These are phyloP conservation scores for Cercospora citrullina DNA, from an alignment of 2,329 filamentous ascomycete species.

Conservation along the genomic window DNA sequence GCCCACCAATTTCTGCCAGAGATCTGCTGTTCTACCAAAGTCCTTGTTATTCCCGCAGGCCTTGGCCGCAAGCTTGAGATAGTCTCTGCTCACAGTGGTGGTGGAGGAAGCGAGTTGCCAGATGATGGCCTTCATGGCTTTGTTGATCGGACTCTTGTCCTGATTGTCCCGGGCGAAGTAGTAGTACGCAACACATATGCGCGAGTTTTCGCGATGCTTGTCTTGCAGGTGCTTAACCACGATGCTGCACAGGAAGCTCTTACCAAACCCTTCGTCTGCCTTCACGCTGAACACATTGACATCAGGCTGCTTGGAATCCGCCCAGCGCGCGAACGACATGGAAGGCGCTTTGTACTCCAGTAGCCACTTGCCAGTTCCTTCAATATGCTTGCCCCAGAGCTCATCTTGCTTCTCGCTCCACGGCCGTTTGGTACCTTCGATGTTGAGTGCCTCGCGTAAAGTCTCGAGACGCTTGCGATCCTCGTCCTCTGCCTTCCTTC, in stretches of 20 bases:
- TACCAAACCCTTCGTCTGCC: not conserved
- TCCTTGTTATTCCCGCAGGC: not conserved
- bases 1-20: not conserved
- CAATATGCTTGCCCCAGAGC: slow-evolving; percentile 5
- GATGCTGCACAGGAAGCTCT: not conserved
- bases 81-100: not conserved
- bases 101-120: not conserved
- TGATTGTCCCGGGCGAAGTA: not conserved
- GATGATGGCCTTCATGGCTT: not conserved
- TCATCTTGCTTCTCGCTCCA: slow-evolving; percentile 12
- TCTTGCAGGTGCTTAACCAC: not conserved
- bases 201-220: not conserved
- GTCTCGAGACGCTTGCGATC: slow-evolving; percentile 4
- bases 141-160: not conserved
- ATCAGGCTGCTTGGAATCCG: not conserved
- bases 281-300: slow-evolving; percentile 5
- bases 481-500: slow-evolving; percentile 6
- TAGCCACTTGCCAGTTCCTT: slow-evolving; percentile 8
- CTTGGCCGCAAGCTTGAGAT: not conserved
- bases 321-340: slow-evolving; percentile 4
- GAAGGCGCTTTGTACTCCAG: not conserved
- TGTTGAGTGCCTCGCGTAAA: not conserved
- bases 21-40: not conserved
- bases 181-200: not conserved
- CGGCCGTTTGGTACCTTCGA: not conserved